Base-by-base conservation (phyloP, 176 grass and related monocot genomes). In the Secale cereale region DNA sequence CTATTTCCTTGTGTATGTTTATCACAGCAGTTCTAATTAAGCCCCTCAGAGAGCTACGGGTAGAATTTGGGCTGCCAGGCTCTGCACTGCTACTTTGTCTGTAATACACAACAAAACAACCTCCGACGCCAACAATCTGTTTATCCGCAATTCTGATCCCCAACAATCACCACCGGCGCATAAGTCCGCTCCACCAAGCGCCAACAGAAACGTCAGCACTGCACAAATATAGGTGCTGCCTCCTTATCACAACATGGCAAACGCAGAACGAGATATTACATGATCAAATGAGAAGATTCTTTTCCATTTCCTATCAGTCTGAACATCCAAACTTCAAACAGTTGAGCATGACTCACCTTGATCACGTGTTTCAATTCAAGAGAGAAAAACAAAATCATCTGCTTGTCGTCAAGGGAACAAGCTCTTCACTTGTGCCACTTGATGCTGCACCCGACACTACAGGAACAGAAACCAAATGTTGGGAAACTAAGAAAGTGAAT, bases 361-460 rank as follows among this genome's bases (percentile, higher is more conserved):
- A 31, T 46, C 45, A 10, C 30, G 36, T 61, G 39, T 26, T 74
- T 74, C 65, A 57, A 57, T 57, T 57, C 54, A 20, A 69, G 8
- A 1, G 35, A 37, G 19, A 69, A n/a, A 69, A 36, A 8, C 3
- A 52, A 52, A 52, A 57, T 57, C 66, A n/a, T 69, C 20, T 22
- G 10, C 4, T 69, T 31, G 3, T 69, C 20, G 32, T 8, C 31
- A 11, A 69, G 4, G 19, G 35, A 22, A n/a, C 10, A 36, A n/a
- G 4, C 20, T 22, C 1, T 62, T 91, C 72, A 88, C 20, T 87
- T 89, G 71, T 98, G 91, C 95, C 95, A 98, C 83, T 98, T 98
- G 79, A 98, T 95, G 89, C 78, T 98, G 91, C 95, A 98, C 23
- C 95, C 95, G 61, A 98, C 93, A 79, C 95, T 98, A 40, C 12